Base-by-base conservation (phyloP, 2,329 filamentous ascomycete genomes). In the Pseudopyricularia cyperi region DNA sequence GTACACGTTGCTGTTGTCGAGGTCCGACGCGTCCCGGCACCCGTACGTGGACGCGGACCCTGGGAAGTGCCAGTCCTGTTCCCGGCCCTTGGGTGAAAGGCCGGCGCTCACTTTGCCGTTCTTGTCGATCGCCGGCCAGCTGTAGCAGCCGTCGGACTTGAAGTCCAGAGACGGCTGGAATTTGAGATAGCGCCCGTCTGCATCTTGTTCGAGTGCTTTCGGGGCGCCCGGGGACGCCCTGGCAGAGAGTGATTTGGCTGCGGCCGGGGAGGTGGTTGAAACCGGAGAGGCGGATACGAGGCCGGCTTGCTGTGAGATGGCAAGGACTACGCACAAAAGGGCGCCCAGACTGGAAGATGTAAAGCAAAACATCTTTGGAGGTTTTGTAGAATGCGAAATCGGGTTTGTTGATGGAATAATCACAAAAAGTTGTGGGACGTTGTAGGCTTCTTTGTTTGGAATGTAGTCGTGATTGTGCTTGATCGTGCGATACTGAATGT, bases 71-170 rank as follows among this genome's bases (percentile, higher is more conserved):
- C n/a, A n/a, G n/a, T n/a, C n/a, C n/a, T n/a, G 34, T n/a, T 35
- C 8, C 39, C 33, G 33, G 33, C 55, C 56, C 22, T 54, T 54
- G 12, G 46, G 59, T 22, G 53, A 42, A 52, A 65, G 59, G 17
- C 63, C 63, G 12, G 58, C 34, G 33, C 51, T 55, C 32, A 65
- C 60, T 35, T 62, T 62, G 26, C 71, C 69, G 7, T 61, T 53
- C 1, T 59, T 59, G 54, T 64, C 63, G 39, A 74, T 67, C 37
- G 71, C 72, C 15, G 72, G 69, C 1, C 71, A 70, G 55, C 72
- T 70, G 59, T 73, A 71, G 57, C 68, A 70, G 9, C 68, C 63
- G 46, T 70, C 67, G 0, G 56, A 59, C 55, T 70, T 68, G 52
- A 68, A 70, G 58, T 70, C 68, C 3, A 68, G 58, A 7, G 60